Evolutionary conservation across 495 filamentous ascomycete genomes (phyloP).

Genomic region (Symbiotaphrina buchneri): DNA sequence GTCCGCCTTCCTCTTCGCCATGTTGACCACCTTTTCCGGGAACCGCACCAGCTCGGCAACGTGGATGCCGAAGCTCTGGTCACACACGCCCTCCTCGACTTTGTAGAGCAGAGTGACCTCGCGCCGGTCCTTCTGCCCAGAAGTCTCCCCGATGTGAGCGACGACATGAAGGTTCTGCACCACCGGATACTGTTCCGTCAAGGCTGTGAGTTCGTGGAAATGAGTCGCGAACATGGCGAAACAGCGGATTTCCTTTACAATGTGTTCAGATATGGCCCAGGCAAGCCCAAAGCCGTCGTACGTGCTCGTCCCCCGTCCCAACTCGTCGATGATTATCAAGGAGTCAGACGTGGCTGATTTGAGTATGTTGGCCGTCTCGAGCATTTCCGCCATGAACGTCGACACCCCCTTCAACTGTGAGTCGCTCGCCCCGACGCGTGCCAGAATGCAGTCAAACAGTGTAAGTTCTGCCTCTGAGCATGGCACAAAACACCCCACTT

Average conservation of each 20-base stretch:
- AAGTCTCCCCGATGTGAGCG: conserved; percentile 53
- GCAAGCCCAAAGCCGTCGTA: conserved; percentile 97
- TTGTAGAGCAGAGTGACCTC: conserved; percentile 95
- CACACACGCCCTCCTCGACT: conserved; percentile 83
- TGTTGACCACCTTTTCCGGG: conserved; percentile 89
- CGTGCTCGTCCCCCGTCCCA: conserved; percentile 93
- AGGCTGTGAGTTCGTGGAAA: conserved; percentile 90
- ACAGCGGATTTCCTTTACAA: conserved; percentile 81
- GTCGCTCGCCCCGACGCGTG: conserved; percentile 85
- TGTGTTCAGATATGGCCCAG: conserved; percentile 97
- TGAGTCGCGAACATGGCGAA: conserved; percentile 93
- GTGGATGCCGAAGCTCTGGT: conserved; percentile 95
- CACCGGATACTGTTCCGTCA: conserved; percentile 63
- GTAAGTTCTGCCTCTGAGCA: conserved; percentile 78
- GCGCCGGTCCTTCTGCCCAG: conserved; percentile 28
- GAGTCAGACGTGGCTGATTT: conserved; percentile 88
- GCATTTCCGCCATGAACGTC: conserved; percentile 99
- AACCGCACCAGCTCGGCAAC: conserved; percentile 97
- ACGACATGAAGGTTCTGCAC: conserved; percentile 92
- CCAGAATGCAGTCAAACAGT: conserved; percentile 95
- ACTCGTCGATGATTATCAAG: conserved; percentile 94
- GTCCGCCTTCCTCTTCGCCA: conserved; percentile 95
- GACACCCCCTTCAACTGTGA: conserved; percentile 94
- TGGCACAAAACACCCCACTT: conserved; percentile 91
- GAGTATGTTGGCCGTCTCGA: conserved; percentile 95